Conservation (phyloP, 1,139 yeast species). For the Meyerozyma sp. region DNA sequence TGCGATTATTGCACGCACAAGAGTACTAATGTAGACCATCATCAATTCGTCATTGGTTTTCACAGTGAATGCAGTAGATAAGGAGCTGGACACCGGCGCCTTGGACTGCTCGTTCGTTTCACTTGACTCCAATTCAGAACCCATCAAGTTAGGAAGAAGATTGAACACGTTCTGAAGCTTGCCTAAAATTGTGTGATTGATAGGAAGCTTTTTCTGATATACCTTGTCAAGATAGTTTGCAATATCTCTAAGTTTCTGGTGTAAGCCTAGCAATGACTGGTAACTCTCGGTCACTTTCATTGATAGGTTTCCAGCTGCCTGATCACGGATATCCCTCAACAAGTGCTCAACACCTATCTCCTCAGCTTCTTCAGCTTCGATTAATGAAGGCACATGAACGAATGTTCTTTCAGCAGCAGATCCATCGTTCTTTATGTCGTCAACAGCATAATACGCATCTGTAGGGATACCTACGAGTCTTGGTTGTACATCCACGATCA, state of each 20-base stretch:
- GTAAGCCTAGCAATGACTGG: conserved; percentile 82
- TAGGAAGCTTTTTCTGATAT: conserved; percentile 65
- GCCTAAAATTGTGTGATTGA: conserved; percentile 86
- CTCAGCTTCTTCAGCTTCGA: conserved; percentile 98
- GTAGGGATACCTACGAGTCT: conserved; percentile 84
- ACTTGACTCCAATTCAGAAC: conserved; percentile 2
- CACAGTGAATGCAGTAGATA: conserved; percentile 77
- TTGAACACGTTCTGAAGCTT: conserved; percentile 94
- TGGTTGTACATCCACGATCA: conserved; percentile 91
- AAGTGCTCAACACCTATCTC: conserved; percentile 98
- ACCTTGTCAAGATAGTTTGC: conserved; percentile 77
- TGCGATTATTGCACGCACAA: conserved; percentile 92
- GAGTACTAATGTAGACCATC: conserved; percentile 84
- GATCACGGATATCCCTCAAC: conserved; percentile 90
- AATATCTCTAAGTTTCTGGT: conserved; percentile 73
- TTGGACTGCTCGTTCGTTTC: conserved; percentile 17
- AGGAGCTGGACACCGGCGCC: conserved; percentile 25
- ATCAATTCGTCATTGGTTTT: conserved; percentile 95
- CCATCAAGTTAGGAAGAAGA: conserved; percentile 71
- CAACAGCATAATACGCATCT: conserved; percentile 90
- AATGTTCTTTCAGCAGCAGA: conserved; percentile 89
- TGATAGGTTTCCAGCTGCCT: conserved; percentile 90
- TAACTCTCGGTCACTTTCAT: conserved; percentile 84
- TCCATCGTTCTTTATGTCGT: conserved; percentile 97
- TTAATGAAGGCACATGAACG: conserved; percentile 85